A percentile compares a stretch with the other conserved stretches of the same genome.
These are phyloP conservation scores for Metahyphopichia silvanorum DNA, from an alignment of 805 yeast species.

Conservation along the genomic window DNA sequence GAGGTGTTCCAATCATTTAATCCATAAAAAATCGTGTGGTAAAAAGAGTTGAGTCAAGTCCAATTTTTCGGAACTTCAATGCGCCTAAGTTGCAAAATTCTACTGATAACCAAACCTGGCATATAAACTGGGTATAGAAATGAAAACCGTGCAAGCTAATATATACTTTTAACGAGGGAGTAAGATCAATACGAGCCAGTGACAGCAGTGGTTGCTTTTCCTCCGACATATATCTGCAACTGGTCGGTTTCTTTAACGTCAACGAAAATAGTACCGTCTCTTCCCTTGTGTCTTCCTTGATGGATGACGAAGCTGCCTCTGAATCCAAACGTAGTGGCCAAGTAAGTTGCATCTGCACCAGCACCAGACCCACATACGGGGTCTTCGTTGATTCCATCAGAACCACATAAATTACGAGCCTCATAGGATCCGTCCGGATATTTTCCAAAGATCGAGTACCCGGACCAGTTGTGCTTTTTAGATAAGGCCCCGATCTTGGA, in stretches of 20 bases:
- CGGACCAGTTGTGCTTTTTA: constrained; percentile 19
- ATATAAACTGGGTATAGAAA: too few species aligned
- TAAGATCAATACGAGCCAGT: background rate
- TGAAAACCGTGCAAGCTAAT: too few species aligned
- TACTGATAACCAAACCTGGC: too few species aligned
- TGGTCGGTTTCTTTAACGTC: background rate
- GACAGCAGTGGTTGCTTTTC: background rate
- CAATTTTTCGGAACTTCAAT: too few species aligned
- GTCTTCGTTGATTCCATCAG: constrained; percentile 39
- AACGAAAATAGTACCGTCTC: background rate
- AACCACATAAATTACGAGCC: constrained; percentile 44
- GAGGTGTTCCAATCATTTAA: too few species aligned
- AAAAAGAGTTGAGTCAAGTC: too few species aligned
- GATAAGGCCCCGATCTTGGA: constrained; percentile 14
- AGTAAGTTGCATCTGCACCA: constrained; percentile 24
- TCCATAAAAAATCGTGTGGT: too few species aligned
- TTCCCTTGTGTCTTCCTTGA: constrained; percentile 8
- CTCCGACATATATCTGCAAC: background rate
- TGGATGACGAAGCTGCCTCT: constrained; percentile 6
- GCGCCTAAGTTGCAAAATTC: too few species aligned
- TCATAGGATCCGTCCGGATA: constrained; percentile 17
- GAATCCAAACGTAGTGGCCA: constrained; percentile 8
- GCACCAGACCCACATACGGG: constrained; percentile 56
- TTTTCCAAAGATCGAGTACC: constrained; percentile 39
- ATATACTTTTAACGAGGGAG: too few species aligned